Conservation (phyloP, 169 alveolate genomes). For the Plasmodium malariae region DNA sequence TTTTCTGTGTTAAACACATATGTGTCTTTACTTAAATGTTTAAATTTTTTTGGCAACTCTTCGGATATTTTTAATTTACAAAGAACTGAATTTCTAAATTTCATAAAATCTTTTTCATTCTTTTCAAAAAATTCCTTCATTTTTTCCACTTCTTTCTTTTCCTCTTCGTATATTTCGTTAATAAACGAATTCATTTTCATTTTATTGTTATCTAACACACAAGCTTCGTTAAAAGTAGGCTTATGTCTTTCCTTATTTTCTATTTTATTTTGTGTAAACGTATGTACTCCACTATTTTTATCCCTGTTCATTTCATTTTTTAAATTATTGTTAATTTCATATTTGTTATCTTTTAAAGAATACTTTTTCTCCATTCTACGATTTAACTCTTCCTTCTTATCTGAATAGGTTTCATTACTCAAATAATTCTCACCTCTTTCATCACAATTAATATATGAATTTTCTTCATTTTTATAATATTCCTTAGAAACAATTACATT, state of each 20-base stretch:
- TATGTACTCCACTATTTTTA: neutral
- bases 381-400: neutral
- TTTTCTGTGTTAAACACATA: conserved; percentile 26
- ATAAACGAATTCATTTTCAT: conserved; percentile 21
- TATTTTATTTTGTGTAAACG: neutral
- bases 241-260: neutral
- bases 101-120: conserved; percentile 43
- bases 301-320: neutral
- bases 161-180: conserved; percentile 57
- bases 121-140: conserved; percentile 69
- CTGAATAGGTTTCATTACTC: neutral
- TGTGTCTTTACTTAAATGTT: conserved; percentile 60
- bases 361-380: neutral
- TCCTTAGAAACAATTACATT: conserved; percentile 1
- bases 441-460: neutral
- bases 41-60: conserved; percentile 49
- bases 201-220: neutral
- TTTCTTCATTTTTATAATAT: neutral
- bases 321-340: neutral
- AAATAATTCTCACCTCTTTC: neutral
- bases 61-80: conserved; percentile 72
- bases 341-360: neutral
- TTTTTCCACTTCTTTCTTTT: conserved; percentile 51
- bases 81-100: conserved; percentile 48
- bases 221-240: neutral